These are phyloP conservation scores for Fusarium tanahbumbuense DNA, from an alignment of 2,329 filamentous ascomycete genomes.

Conservation along the genomic window DNA sequence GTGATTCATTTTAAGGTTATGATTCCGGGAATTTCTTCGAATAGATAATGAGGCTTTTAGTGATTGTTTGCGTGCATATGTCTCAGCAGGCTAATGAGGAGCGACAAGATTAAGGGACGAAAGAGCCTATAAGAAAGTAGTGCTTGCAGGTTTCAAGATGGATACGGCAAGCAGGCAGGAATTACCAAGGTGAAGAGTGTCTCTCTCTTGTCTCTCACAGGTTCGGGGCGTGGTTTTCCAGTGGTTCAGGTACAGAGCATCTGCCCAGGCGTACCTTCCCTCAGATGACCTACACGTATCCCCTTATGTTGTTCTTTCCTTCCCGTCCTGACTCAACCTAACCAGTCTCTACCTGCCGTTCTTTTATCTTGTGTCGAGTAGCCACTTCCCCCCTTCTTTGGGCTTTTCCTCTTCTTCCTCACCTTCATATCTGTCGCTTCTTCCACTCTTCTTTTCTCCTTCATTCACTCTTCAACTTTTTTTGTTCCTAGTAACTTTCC, in stretches of 20 bases:
- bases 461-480: conserved; percentile 21
- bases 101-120: background rate
- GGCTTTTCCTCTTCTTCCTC: background rate
- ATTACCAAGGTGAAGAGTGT: conserved; percentile 7
- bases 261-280: background rate
- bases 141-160: background rate
- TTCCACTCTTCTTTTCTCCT: conserved; percentile 1
- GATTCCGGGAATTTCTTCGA: conserved; percentile 2
- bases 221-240: background rate
- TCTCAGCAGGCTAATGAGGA: background rate
- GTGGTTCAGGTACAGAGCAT: background rate
- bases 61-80: conserved; percentile 7
- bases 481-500: conserved; percentile 15
- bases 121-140: background rate
- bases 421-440: conserved; percentile 3
- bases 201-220: conserved; percentile 6
- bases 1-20: conserved; percentile 11
- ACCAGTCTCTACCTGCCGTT: background rate
- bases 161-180: background rate
- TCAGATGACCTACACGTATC: conserved; percentile 8
- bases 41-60: background rate
- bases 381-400: conserved; percentile 3
- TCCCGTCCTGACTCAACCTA: background rate
- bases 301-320: conserved; percentile 5
- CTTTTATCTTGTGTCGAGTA: conserved; percentile 1